Percentiles rank a stretch among this genome's conserved stretches.
phyloP scores from a whole-genome alignment of 176 grass and related monocot genomes.

The Cymbopogon citratus region DNA sequence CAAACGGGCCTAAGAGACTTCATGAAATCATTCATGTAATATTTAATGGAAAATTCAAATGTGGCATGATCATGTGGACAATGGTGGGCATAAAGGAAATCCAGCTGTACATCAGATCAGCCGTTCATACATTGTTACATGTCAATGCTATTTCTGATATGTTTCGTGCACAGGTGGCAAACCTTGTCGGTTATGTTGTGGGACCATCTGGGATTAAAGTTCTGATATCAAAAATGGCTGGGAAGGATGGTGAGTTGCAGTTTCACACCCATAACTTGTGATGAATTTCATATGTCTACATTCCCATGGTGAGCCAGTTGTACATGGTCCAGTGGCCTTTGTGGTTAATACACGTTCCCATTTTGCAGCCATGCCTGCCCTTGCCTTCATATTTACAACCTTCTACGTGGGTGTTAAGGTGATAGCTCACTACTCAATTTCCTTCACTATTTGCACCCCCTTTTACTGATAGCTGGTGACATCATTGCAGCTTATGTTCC shows the following conservation, averaged over 20 bases:
- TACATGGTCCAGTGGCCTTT: background rate
- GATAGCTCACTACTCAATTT: conserved; percentile 23
- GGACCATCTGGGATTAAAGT: conserved; percentile 65
- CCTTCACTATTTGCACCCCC: background rate
- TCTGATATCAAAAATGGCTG: conserved; percentile 61
- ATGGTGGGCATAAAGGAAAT: background rate
- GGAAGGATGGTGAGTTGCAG: conserved; percentile 54
- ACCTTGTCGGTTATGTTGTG: conserved; percentile 85
- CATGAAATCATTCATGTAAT: background rate
- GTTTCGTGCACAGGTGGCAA: conserved; percentile 56
- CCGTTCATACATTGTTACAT: background rate
- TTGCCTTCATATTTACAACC: conserved; percentile 51
- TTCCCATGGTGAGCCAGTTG: background rate
- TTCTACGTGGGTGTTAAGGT: conserved; percentile 93
- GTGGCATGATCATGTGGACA: background rate
- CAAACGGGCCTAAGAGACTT: no score
- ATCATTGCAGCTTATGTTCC: conserved; percentile 81
- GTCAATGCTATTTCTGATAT: background rate
- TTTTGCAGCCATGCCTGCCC: conserved; percentile 47
- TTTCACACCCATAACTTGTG: background rate
- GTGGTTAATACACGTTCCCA: conserved; percentile 20
- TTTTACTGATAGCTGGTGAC: conserved; percentile 20
- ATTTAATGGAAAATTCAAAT: background rate
- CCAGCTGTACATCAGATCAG: background rate
- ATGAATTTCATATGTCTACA: background rate